Evolutionary conservation across 2,329 filamentous ascomycete genomes (phyloP).

Genomic region (Drechslerella coelobrocha): DNA sequence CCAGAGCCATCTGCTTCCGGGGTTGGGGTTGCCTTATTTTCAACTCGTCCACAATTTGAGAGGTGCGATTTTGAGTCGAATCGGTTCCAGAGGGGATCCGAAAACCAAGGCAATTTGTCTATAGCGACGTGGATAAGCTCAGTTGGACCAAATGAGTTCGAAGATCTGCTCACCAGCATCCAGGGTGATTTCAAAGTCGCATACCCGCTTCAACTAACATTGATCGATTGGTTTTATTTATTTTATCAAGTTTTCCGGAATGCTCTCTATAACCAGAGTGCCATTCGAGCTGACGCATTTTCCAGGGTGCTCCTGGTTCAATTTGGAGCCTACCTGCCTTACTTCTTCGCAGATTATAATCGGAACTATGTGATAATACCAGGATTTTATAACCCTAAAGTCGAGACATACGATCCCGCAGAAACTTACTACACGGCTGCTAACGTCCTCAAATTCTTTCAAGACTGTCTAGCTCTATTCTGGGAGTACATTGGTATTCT

Average conservation of each 20-base stretch:
- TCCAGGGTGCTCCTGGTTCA: neutral
- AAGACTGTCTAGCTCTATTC: neutral
- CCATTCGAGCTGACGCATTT: neutral
- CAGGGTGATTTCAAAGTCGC: neutral
- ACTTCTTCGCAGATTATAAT: conserved; percentile 1
- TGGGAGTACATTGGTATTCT: conserved; percentile 2
- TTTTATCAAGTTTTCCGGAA: neutral
- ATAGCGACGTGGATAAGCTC: neutral
- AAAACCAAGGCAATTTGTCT: neutral
- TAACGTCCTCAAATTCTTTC: conserved; percentile 3
- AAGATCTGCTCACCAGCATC: neutral
- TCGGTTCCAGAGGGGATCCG: neutral
- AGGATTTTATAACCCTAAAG: neutral
- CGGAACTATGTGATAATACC: conserved; percentile 3
- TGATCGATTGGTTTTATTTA: neutral
- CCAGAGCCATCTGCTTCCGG: neutral
- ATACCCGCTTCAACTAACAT: neutral
- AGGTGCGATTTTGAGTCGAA: neutral
- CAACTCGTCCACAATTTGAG: conserved; percentile 1
- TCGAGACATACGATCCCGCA: neutral
- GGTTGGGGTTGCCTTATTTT: neutral
- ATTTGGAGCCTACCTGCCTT: conserved; percentile 4
- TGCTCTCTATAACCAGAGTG: neutral
- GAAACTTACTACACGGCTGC: conserved; percentile 1
- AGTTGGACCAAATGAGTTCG: neutral